These are phyloP conservation scores for Whalleya microplaca DNA, from an alignment of 2,329 filamentous ascomycete genomes.

Conservation along the genomic window DNA sequence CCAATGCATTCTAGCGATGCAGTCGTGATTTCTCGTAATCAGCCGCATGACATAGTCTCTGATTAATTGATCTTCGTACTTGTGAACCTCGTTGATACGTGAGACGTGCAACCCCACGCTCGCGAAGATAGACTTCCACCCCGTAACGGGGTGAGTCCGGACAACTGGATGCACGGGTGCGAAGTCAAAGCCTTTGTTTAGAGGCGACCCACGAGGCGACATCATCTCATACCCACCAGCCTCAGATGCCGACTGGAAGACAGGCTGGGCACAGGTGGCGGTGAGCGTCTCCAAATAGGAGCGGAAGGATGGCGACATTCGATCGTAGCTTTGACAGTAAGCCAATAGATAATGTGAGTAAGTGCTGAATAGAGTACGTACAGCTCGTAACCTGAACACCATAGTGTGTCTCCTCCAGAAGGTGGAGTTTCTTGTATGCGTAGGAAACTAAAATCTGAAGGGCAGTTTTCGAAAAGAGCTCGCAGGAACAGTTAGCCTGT, in stretches of 20 bases:
- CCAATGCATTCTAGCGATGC: conserved; percentile 45
- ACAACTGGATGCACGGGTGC: conserved; percentile 58
- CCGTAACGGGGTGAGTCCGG: conserved; percentile 65
- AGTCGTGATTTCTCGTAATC: conserved; percentile 45
- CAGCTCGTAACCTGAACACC: conserved; percentile 47
- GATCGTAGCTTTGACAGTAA: conserved; percentile 47
- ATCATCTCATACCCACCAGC: conserved; percentile 45
- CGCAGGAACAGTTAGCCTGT: background rate
- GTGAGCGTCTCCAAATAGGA: conserved; percentile 52
- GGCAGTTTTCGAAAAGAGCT: conserved; percentile 38
- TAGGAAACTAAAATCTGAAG: conserved; percentile 38
- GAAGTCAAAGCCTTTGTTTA: conserved; percentile 55
- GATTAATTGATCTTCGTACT: conserved; percentile 41
- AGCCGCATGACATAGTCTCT: conserved; percentile 42
- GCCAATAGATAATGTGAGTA: background rate
- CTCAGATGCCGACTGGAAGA: conserved; percentile 41
- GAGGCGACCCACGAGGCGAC: conserved; percentile 50
- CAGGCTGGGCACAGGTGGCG: conserved; percentile 45
- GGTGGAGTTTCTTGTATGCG: conserved; percentile 36
- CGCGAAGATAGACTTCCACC: conserved; percentile 54
- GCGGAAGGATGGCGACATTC: conserved; percentile 51
- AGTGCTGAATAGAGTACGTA: conserved; percentile 1
- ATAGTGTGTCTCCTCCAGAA: conserved; percentile 45
- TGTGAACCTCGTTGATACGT: conserved; percentile 42
- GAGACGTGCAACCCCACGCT: conserved; percentile 39